These are phyloP conservation scores for Blumeriella jaapii DNA, from an alignment of 2,329 filamentous ascomycete genomes.

Conservation along the genomic window DNA sequence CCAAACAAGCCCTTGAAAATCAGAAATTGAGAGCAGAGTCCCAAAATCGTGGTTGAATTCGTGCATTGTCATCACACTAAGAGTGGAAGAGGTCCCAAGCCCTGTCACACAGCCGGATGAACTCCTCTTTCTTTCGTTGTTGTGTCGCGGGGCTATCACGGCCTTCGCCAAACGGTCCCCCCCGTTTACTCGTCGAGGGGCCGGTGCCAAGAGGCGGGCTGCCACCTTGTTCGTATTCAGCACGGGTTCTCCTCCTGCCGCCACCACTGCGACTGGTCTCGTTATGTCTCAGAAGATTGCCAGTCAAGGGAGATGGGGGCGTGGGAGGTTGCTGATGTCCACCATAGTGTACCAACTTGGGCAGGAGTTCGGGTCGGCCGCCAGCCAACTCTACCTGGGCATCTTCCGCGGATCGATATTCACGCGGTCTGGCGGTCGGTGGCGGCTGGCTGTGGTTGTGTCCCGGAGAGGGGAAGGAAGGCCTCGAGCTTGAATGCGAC, in stretches of 20 bases:
- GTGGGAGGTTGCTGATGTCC: constrained; percentile 90
- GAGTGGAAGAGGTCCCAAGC: constrained; percentile 98
- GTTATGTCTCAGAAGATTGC: constrained; percentile 22
- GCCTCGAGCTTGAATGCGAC: constrained; percentile 51
- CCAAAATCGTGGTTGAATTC: too few relatives aligned
- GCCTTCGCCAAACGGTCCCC: constrained; percentile 72
- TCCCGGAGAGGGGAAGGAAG: constrained; percentile 65
- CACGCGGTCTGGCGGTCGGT: constrained; percentile 53
- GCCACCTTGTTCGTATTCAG: constrained; percentile 87
- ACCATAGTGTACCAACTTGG: constrained; percentile 90
- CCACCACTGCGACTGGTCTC: constrained; percentile 39
- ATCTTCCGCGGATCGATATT: constrained; percentile 93
- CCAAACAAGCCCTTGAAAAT: too few relatives aligned
- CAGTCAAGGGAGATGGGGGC: constrained; percentile 45
- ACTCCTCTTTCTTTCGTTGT: constrained; percentile 83
- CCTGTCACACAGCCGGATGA: constrained; percentile 71
- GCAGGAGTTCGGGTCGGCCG: constrained; percentile 83
- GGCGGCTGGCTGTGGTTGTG: constrained; percentile 48
- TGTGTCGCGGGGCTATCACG: constrained; percentile 75
- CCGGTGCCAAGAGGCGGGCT: constrained; percentile 76
- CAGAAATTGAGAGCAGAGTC: too few relatives aligned
- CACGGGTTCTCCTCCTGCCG: constrained; percentile 64
- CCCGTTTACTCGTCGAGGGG: constrained; percentile 44
- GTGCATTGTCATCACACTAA: too few relatives aligned
- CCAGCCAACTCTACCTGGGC: constrained; percentile 82